Evolutionary conservation across 805 yeast species (phyloP), one percentile per base, ranked within the genome.

Genomic region (Tetrapisispora phaffii): DNA sequence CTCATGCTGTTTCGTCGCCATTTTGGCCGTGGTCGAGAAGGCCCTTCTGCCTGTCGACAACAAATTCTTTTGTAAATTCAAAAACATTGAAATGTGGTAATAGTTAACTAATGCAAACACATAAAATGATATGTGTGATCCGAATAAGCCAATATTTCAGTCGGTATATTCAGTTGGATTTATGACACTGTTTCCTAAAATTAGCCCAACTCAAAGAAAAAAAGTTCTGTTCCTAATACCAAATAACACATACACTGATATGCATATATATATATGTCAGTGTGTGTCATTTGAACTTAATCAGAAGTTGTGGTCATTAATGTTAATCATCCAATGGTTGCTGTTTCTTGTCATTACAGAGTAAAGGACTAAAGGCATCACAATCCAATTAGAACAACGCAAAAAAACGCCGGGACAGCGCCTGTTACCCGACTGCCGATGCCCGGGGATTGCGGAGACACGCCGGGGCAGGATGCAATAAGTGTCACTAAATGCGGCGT

Each of bases 1-100:
- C 13, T 73, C 67, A 3, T 43, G 42, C n/a, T n/a, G 39, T 6
- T 38, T 20, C 5, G 39, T 21, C 10, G 41, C 23, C 21, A 38
- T 12, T 6, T 26, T 26, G 2, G 16, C 41, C 3, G 41, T 26
- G 2, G 41, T 38, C 6, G 41, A 38, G 7, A 38, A 17, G 10
- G 24, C 24, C 20, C 41, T 38, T 24, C 28, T 38, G 4, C 33
- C 13, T 12, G n/a, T 7, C 19, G 32, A 17, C 12, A 38, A 26
- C 31, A 38, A 28, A 26, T 19, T 26, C 13, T 13, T 38, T 4
- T 28, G 19, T 3, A 38, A 21, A 36, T 36, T 36, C 13, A 36
- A 36, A n/a, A 26, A 36, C 39, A 36, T 36, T 9, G 26, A 3
- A 21, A 21, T 12, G 7, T 7, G 9, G 13, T 34, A 34, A 10